Evolutionary conservation across 2,329 filamentous ascomycete genomes (phyloP), one percentile per base, ranked within the genome.

Genomic region (Volutella citrinella): DNA sequence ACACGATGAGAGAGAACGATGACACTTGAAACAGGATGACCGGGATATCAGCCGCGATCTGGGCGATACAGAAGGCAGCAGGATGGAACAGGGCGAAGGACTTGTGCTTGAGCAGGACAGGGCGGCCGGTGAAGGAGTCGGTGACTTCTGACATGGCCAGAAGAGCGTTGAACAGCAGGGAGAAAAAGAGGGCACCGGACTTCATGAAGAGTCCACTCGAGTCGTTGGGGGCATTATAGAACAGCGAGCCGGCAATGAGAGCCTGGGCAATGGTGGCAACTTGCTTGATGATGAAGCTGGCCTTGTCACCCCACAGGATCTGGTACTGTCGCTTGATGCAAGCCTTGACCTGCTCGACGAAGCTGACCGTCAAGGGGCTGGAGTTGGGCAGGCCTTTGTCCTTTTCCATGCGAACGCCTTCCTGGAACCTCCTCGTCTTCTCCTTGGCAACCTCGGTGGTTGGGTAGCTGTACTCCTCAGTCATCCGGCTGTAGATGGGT

Each of bases 141-240:
- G 72, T 80, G 2, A 86, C 80, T 55, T 87, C 82, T 2, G 78
- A 72, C 68, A 85, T 77, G 15, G 78, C 70, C 3, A 84, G 52
- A 7, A 86, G 59, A 36, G 71, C 66, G 51, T 83, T 80, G 56
- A 74, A 80, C 0, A 86, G 62, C 1, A 84, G 63, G 1, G 80
- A 65, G 31, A 84, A 73, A 65, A 85, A 86, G 5, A 82, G 60
- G 0, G 79, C 72, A 32, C 81, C 82, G 0, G 72, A 69, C 47
- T 83, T 83, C 46, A 75, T 52, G 54, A 85, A 85, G 1, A 86
- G 58, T 8, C 81, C 82, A 2, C 59, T 66, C 0, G 78, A 76
- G 30, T 72, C 76, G 16, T 61, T 39, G 0, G 79, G 71, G 0
- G 80, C 74, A 35, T 80, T 69, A 59, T 84, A 86, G 59, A 86